Conservation (phyloP, 169 alveolate genomes). For the Plasmodium adleri region DNA sequence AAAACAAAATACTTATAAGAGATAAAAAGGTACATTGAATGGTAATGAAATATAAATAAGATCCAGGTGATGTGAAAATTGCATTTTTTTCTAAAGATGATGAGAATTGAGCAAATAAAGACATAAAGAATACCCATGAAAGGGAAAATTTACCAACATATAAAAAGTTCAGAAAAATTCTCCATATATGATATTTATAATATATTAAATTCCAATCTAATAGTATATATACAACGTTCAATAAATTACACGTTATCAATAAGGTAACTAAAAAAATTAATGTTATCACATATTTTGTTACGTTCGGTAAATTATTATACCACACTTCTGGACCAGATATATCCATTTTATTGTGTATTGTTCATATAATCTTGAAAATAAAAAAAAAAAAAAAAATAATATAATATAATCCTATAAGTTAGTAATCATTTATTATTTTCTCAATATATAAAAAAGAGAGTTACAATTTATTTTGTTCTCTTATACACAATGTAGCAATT, state of each 20-base stretch:
- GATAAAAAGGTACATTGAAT: conserved; percentile 83
- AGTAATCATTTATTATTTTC: conserved; percentile 1
- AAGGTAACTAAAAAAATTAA: conserved; percentile 84
- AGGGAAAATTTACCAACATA: conserved; percentile 91
- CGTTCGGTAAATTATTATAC: conserved; percentile 89
- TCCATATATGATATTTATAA: conserved; percentile 86
- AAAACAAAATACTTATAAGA: conserved; percentile 81
- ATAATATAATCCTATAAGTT: neutral
- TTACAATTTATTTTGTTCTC: neutral
- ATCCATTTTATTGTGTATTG: conserved; percentile 72
- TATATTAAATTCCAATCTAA: conserved; percentile 88
- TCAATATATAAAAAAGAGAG: neutral
- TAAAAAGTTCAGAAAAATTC: conserved; percentile 87
- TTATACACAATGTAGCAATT: neutral
- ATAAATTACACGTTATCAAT: conserved; percentile 81
- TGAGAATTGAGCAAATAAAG: conserved; percentile 88
- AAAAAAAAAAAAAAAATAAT: neutral
- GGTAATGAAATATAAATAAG: conserved; percentile 87
- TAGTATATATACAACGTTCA: conserved; percentile 84
- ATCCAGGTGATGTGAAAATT: conserved; percentile 84
- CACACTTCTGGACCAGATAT: conserved; percentile 88
- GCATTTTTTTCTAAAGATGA: conserved; percentile 86
- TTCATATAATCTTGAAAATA: conserved; percentile 9
- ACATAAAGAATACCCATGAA: conserved; percentile 87
- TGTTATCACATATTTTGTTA: conserved; percentile 88